Evolutionary conservation across 345 rosid genomes (phyloP).

Genomic region (Hypericum perforatum): DNA sequence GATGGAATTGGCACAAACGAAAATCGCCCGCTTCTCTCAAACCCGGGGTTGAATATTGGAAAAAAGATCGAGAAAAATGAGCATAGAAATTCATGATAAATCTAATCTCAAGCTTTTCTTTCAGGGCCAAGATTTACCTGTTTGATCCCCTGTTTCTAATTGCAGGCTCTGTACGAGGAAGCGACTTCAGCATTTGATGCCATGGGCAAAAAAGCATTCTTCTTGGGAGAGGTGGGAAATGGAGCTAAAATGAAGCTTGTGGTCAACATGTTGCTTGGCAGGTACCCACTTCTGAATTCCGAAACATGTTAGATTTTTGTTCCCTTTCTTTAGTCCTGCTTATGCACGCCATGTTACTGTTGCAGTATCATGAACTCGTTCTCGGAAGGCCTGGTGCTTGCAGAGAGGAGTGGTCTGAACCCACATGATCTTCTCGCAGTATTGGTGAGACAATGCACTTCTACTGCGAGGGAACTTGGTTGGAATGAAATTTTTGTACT

Average conservation of each 20-base stretch:
- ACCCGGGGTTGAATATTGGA: no score
- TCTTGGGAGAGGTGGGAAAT: conserved; percentile 77
- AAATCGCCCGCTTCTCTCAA: no score
- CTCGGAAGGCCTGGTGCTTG: conserved; percentile 82
- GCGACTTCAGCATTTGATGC: conserved; percentile 70
- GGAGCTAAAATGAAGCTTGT: conserved; percentile 96
- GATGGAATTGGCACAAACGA: no score
- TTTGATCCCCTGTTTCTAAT: conserved; percentile 1
- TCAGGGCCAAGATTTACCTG: neutral
- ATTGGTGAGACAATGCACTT: conserved; percentile 41
- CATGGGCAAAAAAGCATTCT: conserved; percentile 85
- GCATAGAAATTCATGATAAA: no score
- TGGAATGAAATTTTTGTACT: conserved; percentile 1
- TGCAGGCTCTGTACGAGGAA: conserved; percentile 59
- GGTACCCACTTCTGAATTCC: conserved; percentile 31
- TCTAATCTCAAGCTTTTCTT: no score
- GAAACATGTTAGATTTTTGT: neutral
- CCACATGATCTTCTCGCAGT: conserved; percentile 60
- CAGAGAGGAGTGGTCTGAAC: conserved; percentile 70
- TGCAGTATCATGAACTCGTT: conserved; percentile 84
- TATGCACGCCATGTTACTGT: neutral
- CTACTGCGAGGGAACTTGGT: neutral
- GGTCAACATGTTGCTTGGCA: conserved; percentile 97
- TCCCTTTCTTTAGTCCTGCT: no score
- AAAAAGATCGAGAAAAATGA: no score